These are phyloP conservation scores for Penstemon eatonii DNA, from an alignment of 257 asterid genomes.

Conservation along the genomic window DNA sequence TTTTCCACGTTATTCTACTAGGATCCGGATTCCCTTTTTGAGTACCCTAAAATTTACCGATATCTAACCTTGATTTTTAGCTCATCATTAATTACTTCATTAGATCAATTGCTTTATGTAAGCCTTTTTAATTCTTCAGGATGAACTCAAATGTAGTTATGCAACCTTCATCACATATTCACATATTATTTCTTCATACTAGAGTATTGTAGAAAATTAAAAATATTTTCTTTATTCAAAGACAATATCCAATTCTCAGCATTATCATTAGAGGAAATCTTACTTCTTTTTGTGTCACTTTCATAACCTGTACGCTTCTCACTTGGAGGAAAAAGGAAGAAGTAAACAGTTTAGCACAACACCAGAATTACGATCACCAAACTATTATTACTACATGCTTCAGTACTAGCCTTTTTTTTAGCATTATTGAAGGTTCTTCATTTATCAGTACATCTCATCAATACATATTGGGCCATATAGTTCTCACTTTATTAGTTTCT, in stretches of 20 bases:
- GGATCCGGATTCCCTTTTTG: neutral
- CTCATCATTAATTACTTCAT: neutral
- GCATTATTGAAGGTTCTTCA: neutral
- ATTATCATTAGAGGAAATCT: neutral
- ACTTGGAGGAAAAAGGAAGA: conserved; percentile 8
- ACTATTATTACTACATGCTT: neutral
- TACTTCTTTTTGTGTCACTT: conserved; percentile 4
- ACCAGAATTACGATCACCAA: conserved; percentile 1
- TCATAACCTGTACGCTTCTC: neutral
- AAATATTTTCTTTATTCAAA: neutral
- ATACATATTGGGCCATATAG: conserved; percentile 1
- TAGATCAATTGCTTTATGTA: neutral
- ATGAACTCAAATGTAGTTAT: neutral
- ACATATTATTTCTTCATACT: conserved; percentile 3
- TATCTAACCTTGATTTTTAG: too few relatives aligned
- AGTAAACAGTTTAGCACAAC: neutral
- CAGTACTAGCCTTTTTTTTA: neutral
- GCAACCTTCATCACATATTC: conserved; percentile 7
- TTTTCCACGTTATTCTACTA: neutral
- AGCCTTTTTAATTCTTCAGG: conserved; percentile 13
- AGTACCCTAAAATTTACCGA: neutral
- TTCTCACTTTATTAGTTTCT: conserved; percentile 7
- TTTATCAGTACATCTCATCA: conserved; percentile 2
- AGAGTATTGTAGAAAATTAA: neutral
- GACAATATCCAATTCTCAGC: conserved; percentile 16